Base-by-base conservation (phyloP, 2,329 filamentous ascomycete genomes). In the Bipolaris oryzae region DNA sequence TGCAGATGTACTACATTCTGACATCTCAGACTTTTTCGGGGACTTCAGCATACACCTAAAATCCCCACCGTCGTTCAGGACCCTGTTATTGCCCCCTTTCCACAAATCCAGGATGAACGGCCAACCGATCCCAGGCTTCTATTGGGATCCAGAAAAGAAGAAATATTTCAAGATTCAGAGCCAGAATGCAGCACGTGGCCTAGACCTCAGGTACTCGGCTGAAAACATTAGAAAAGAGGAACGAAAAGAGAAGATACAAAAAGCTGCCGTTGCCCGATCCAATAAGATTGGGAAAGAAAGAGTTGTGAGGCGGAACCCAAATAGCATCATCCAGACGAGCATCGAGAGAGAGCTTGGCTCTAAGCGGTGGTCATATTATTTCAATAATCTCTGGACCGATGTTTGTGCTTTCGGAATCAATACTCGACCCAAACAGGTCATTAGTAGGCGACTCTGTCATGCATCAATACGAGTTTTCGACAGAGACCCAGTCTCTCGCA, bases 91-190 rank as follows among this genome's bases (percentile, higher is more conserved):
- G n/a, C 18, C 18, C n/a, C 9, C 5, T 10, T 21, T 16, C 38
- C 18, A 6, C 3, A 4, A 1, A 18, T 3, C 3, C 41, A 35
- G 4, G 15, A 79, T 78, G 77, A 75, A 78, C 55, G 68, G 73
- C 31, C 73, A 74, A 52, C 64, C 76, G 34, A 75, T 82, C n/a
- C 80, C 80, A 3, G 81, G 81, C 33, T 81, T 76, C 58, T 81
- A 81, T 63, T 82, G 71, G 58, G 79, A 83, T 58, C 61, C 68
- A 33, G 78, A 79, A 37, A 82, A 80, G 68, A 73, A 75, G 47
- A 82, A 81, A 57, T 83, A 83, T 66, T 83, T 83, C 73, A 76
- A 75, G 35, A 78, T 83, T 20, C 74, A 77, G 50, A 70, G 73
- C 15, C 70, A 77, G 25, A 74, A 46, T 7, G 60, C 63, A 13